Evolutionary conservation across 2,329 filamentous ascomycete genomes (phyloP).

Genomic region (Penicillium sp.): DNA sequence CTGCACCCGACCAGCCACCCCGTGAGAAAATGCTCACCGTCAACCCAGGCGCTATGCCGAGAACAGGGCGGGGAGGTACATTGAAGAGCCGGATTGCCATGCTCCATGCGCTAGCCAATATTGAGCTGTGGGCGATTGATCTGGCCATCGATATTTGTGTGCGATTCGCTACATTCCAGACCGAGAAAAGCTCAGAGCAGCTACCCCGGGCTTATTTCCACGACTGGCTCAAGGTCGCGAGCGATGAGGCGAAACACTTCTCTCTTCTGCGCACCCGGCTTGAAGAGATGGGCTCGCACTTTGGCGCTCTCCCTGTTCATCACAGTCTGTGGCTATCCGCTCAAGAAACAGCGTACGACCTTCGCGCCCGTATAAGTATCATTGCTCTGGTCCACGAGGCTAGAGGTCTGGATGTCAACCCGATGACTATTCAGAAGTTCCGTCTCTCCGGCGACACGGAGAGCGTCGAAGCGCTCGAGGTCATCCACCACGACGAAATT

Average conservation of each 20-base stretch:
- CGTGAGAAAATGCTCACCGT: conserved; percentile 43
- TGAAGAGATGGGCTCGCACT: conserved; percentile 47
- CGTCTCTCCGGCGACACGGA: conserved; percentile 43
- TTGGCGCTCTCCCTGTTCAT: conserved; percentile 49
- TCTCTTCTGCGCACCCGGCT: conserved; percentile 47
- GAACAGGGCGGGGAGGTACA: conserved; percentile 43
- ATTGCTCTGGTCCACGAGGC: conserved; percentile 52
- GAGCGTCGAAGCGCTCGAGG: conserved; percentile 43
- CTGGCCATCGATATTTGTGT: conserved; percentile 51
- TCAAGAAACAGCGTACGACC: conserved; percentile 44
- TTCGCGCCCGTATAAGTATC: conserved; percentile 49
- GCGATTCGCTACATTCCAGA: conserved; percentile 47
- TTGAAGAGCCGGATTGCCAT: conserved; percentile 48
- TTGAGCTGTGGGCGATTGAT: conserved; percentile 52
- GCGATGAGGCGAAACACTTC: conserved; percentile 51
- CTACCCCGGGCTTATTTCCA: conserved; percentile 49
- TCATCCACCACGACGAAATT: conserved; percentile 52
- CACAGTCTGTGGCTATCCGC: conserved; percentile 50
- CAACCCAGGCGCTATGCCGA: conserved; percentile 43
- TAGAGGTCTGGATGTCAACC: conserved; percentile 49
- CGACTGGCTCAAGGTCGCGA: conserved; percentile 52
- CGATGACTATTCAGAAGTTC: conserved; percentile 51
- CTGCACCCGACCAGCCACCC: conserved; percentile 43
- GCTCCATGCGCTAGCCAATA: conserved; percentile 51
- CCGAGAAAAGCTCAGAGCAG: conserved; percentile 25